Evolutionary conservation across 345 rosid genomes (phyloP), one percentile per base, ranked within the genome.

Genomic region (Toxicodendron radicans): DNA sequence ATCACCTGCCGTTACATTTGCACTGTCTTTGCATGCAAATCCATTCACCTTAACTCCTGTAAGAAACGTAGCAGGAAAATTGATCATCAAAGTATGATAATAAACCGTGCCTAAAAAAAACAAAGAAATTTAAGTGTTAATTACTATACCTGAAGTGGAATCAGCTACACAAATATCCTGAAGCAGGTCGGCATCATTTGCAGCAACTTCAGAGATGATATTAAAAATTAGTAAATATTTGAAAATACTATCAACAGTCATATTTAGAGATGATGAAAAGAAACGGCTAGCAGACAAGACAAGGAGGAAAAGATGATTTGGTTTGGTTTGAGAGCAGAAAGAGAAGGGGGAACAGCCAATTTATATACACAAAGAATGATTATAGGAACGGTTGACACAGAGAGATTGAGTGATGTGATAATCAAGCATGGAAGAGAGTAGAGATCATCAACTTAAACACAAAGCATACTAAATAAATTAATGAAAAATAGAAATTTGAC

Each of bases 81-180:
- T 43, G 30, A 3, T 45, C 1, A 35, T 12, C n/a, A 21, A 35
- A 32, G 46, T 52, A 2, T 68, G 18, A 30, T 17, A 3, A 51
- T 51, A 49, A 18, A 17, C 54, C 54, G 0, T 24, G 13, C 24
- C 13, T 16, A 10, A 33, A 12, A 24, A 66, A 46, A 27, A 3
- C 56, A 63, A 33, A 68, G 46, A 45, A 49, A n/a, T 21, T 3
- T 51, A 54, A 43, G 46, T 30, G 30, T 45, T n/a, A n/a, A n/a
- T n/a, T 49, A 11, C 53, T 49, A 10, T 58, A 79, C 89, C 85
- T 70, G 86, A 61, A 58, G 83, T 59, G 43, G 61, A 72, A 60
- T 76, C 77, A 32, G 91, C 92, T 23, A 88, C 95, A 49, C 95
- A 90, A 17, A 88, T 68, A 80, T 90, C 95, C 80, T 90, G 95